These are phyloP conservation scores for Aureobasidium melanogenum DNA, from an alignment of 2,329 filamentous ascomycete species.

Conservation along the genomic window DNA sequence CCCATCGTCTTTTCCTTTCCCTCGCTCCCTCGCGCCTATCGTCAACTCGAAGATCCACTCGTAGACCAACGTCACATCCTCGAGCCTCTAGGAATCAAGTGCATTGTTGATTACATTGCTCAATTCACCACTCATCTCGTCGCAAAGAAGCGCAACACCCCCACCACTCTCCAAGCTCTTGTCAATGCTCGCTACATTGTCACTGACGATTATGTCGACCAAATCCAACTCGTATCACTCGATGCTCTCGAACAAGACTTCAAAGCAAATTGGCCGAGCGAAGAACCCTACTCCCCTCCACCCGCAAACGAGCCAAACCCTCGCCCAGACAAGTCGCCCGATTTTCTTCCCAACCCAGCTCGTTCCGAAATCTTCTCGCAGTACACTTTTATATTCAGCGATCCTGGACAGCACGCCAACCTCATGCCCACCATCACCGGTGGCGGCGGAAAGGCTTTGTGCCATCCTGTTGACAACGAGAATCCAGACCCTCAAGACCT, in stretches of 20 bases:
- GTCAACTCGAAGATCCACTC: conserved; percentile 46
- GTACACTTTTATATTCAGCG: conserved; percentile 83
- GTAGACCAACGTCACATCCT: conserved; percentile 54
- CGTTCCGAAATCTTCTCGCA: conserved; percentile 70
- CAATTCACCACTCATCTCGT: conserved; percentile 77
- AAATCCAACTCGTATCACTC: conserved; percentile 10
- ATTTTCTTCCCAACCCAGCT: conserved; percentile 62
- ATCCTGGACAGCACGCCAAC: conserved; percentile 64
- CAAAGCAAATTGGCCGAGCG: conserved; percentile 66
- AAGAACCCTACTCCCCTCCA: conserved; percentile 62
- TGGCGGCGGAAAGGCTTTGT: conserved; percentile 73
- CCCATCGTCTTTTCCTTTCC: conserved; percentile 76
- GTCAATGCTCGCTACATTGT: conserved; percentile 76
- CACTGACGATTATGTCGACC: conserved; percentile 56
- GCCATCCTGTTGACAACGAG: conserved; percentile 55
- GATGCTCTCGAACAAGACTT: conserved; percentile 68
- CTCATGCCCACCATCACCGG: conserved; percentile 66
- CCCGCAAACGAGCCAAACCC: conserved; percentile 66
- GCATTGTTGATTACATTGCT: conserved; percentile 61
- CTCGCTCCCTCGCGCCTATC: conserved; percentile 53
- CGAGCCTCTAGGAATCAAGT: conserved; percentile 83
- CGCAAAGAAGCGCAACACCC: conserved; percentile 79
- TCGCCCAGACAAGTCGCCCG: conserved; percentile 42
- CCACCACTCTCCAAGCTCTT: conserved; percentile 77
- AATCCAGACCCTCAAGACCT: conserved; percentile 61